Conservation (phyloP, 768 basidiomycete genomes). For the Termitomyces sp. region DNA sequence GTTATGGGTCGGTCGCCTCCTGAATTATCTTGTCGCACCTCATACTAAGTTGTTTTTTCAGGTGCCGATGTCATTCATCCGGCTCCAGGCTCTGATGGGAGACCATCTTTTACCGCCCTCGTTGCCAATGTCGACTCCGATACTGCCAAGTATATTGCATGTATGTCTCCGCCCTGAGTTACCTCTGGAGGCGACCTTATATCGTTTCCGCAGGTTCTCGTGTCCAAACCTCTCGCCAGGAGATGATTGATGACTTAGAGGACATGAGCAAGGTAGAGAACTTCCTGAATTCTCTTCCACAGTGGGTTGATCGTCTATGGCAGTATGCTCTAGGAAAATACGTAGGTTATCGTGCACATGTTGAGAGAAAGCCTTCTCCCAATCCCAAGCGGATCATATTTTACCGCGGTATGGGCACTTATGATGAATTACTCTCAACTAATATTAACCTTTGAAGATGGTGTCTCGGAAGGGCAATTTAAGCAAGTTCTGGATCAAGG, state of each 20-base stretch:
- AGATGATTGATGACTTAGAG: slow-evolving; percentile 72
- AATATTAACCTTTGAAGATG: slow-evolving; percentile 36
- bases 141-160: slow-evolving; percentile 65
- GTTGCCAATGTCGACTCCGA: slow-evolving; percentile 79
- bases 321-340: slow-evolving; percentile 58
- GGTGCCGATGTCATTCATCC: slow-evolving; percentile 86
- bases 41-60: slow-evolving; percentile 20
- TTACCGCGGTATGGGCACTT: slow-evolving; percentile 52
- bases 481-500: slow-evolving; percentile 51
- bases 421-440: neutral
- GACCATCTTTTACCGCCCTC: slow-evolving; percentile 78
- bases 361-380: slow-evolving; percentile 44
- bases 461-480: slow-evolving; percentile 54
- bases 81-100: slow-evolving; percentile 71
- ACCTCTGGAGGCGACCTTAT: neutral
- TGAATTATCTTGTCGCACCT: neutral
- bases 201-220: slow-evolving; percentile 41
- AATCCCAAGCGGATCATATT: slow-evolving; percentile 73
- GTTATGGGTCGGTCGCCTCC: slow-evolving; percentile 56
- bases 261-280: slow-evolving; percentile 57
- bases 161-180: slow-evolving; percentile 15
- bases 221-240: slow-evolving; percentile 66
- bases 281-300: neutral
- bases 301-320: neutral
- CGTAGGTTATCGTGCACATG: slow-evolving; percentile 48